Base-by-base conservation (phyloP, 2,329 filamentous ascomycete species). In the Lachnellula arida region DNA sequence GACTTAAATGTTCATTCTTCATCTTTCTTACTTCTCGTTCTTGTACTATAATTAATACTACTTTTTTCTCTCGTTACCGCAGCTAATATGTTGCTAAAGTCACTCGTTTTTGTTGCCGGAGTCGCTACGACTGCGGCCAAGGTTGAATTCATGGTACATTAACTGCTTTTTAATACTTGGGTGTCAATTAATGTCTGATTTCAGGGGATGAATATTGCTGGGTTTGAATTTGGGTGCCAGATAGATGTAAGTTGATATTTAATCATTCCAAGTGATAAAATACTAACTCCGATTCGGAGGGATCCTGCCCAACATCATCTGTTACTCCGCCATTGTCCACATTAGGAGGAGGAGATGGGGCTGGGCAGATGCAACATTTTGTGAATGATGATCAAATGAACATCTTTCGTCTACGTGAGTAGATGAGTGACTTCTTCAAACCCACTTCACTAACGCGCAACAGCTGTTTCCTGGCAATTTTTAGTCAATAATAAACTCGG, bases 381-480 rank as follows among this genome's bases (percentile, higher is more conserved):
- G 72, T 76, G 46, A 73, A 73, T 7, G 75, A 80, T 52, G 75
- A 80, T 63, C 73, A 75, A 51, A 72, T 85, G 56, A 85, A 84
- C 66, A 71, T 81, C 35, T 79, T 84, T 68, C 78, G 81, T 40
- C 71, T 86, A 14, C 80, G 62, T 67, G 57, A 42, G 79, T 34
- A 81, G 0, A 81, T 28, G 3, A 11, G 35, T n/a, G n/a, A n/a
- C n/a, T n/a, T n/a, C 78, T 80, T 44, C 85, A 34, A 23, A 25
- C 9, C 5, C 17, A 28, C n/a, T 42, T 17, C 22, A 28, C 56
- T 63, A 46, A 65, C 42, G 5, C 9, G 0, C 3, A 8, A 5
- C 14, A 65, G 64, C 80, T 2, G 76, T 81, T 1, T 74, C 75
- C 19, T 86, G 82, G 82, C 82, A 86, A 62, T 84, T 75, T 60